Conservation (phyloP, 2,329 filamentous ascomycete species). For the Clarireedia monteithiana region DNA sequence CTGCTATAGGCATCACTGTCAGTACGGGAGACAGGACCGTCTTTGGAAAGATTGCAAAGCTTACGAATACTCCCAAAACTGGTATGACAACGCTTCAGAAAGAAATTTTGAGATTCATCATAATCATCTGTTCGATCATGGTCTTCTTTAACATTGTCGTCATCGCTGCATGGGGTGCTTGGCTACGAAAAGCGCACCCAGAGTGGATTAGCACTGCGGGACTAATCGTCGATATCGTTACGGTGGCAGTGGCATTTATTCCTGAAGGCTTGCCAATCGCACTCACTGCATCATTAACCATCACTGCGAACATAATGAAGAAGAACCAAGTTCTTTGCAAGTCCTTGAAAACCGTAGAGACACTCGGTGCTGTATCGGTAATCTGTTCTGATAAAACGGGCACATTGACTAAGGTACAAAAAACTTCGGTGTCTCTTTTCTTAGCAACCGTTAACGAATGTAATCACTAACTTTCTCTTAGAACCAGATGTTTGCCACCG, state of each 20-base stretch:
- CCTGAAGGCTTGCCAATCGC: conserved; percentile 66
- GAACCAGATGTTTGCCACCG: conserved; percentile 66
- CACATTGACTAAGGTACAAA: conserved; percentile 45
- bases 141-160: conserved; percentile 55
- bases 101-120: conserved; percentile 65
- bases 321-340: conserved; percentile 73
- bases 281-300: conserved; percentile 61
- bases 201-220: conserved; percentile 63
- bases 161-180: conserved; percentile 60
- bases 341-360: conserved; percentile 69
- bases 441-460: background rate
- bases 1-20: conserved; percentile 58
- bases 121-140: conserved; percentile 61
- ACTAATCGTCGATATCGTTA: conserved; percentile 50
- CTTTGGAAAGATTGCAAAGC: conserved; percentile 64
- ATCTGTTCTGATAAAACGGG: conserved; percentile 74
- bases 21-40: conserved; percentile 65
- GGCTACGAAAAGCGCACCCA: conserved; percentile 56
- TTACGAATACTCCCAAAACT: conserved; percentile 60
- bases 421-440: background rate
- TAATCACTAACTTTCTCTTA: conserved; percentile 20
- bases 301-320: conserved; percentile 67
- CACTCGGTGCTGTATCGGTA: conserved; percentile 62
- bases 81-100: conserved; percentile 62
- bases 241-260: conserved; percentile 56